Evolutionary conservation across 352 stramenopile species (phyloP).

Genomic region (Thalassiosira ordinaria): DNA sequence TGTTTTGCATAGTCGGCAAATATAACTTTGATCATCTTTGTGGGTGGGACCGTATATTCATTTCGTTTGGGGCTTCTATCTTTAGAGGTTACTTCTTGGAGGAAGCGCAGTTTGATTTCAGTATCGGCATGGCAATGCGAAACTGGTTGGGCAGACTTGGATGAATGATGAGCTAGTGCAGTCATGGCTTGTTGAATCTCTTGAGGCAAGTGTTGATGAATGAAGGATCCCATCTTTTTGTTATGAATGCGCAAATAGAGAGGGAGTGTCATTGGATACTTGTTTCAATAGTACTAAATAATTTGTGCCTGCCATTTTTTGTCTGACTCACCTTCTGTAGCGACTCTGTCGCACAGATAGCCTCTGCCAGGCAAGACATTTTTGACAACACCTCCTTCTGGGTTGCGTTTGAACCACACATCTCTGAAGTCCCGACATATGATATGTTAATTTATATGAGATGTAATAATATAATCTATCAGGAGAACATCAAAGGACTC

Average conservation of each 20-base stretch:
- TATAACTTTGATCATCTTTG: slow-evolving; percentile 20
- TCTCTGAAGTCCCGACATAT: no score
- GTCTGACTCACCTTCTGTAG: neutral
- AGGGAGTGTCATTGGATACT: no score
- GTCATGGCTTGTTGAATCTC: neutral
- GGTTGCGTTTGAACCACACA: neutral
- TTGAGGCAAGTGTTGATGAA: neutral
- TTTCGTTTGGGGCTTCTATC: neutral
- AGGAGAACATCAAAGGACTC: no score
- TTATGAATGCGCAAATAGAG: no score
- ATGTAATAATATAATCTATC: no score
- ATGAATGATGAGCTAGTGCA: no score
- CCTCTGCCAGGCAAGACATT: neutral
- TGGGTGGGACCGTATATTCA: neutral
- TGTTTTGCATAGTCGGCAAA: slow-evolving; percentile 41
- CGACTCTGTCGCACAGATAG: neutral
- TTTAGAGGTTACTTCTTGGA: neutral
- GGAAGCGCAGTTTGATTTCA: neutral
- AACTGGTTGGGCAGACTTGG: neutral
- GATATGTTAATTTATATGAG: no score
- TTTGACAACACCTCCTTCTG: neutral
- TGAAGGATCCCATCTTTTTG: neutral
- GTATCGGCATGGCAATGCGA: neutral
- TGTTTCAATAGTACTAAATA: no score
- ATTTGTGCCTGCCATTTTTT: no score